Evolutionary conservation across 2,329 filamentous ascomycete species (phyloP).

Genomic region (Tolypocladium inflatum): DNA sequence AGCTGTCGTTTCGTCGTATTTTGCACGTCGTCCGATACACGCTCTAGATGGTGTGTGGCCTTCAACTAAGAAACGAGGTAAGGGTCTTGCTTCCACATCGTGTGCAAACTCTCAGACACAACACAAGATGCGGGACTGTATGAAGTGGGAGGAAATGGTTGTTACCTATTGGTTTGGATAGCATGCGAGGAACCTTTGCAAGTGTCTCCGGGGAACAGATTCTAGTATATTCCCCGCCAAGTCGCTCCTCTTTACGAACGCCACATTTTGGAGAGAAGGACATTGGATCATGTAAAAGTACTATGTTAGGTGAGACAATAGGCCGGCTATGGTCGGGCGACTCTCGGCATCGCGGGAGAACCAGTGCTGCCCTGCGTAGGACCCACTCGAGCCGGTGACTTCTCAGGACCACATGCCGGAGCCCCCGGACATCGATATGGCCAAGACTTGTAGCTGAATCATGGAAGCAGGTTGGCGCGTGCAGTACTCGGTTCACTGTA

Average conservation of each 20-base stretch:
- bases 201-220: not conserved
- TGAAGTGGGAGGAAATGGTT: not conserved
- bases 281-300: not conserved
- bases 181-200: not conserved
- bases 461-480: not conserved
- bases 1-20: not conserved
- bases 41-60: no score
- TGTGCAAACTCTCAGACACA: not conserved
- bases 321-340: not conserved
- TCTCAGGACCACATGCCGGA: not conserved
- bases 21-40: not conserved
- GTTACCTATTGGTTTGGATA: no score
- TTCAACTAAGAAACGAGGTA: not conserved
- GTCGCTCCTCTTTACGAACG: not conserved
- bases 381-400: not conserved
- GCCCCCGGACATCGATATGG: not conserved
- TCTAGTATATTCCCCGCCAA: not conserved
- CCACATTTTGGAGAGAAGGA: not conserved
- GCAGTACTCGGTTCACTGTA: not conserved
- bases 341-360: not conserved
- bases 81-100: not conserved
- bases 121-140: no score
- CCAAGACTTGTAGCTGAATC: not conserved
- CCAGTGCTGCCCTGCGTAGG: not conserved
- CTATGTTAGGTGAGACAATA: not conserved